Evolutionary conservation across 169 alveolate genomes (phyloP).

Genomic region (Plasmodium chabaudi): DNA sequence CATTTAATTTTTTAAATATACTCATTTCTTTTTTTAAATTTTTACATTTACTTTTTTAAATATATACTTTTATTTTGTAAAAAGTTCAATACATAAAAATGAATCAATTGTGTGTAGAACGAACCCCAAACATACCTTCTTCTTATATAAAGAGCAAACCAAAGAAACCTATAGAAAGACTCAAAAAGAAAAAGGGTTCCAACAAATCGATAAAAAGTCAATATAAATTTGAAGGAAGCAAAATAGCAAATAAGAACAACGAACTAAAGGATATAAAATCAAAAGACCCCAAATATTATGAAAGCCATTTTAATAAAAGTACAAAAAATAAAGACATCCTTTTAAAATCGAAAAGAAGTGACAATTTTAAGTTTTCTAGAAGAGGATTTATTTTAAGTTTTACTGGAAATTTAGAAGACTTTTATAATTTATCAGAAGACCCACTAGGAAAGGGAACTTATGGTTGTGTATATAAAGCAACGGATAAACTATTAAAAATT

Average conservation of each 20-base stretch:
- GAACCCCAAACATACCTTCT: too few relatives aligned
- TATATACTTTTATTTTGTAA: too few relatives aligned
- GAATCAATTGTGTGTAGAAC: too few relatives aligned
- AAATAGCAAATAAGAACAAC: constrained; percentile 3
- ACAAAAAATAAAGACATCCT: not conserved
- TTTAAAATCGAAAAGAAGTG: constrained; percentile 21
- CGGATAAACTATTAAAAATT: constrained; percentile 75
- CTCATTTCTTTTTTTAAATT: too few relatives aligned
- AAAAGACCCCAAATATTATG: constrained; percentile 6
- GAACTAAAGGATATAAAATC: constrained; percentile 6
- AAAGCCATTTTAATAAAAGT: not conserved
- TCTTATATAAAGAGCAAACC: not conserved
- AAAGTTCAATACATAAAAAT: too few relatives aligned
- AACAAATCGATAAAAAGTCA: constrained; percentile 13
- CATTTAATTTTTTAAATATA: too few relatives aligned
- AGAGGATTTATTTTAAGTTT: constrained; percentile 79
- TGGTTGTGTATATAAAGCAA: constrained; percentile 88
- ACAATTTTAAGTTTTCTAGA: constrained; percentile 59
- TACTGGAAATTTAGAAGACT: constrained; percentile 73
- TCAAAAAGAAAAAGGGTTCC: constrained; percentile 21
- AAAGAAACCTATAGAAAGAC: not conserved
- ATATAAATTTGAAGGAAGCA: not conserved
- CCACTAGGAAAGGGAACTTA: constrained; percentile 88
- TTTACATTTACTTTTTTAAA: too few relatives aligned
- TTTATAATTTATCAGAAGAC: constrained; percentile 76